Evolutionary conservation across 139 green algal genomes (phyloP).

Genomic region (Pseudopediastrum boryanum): DNA sequence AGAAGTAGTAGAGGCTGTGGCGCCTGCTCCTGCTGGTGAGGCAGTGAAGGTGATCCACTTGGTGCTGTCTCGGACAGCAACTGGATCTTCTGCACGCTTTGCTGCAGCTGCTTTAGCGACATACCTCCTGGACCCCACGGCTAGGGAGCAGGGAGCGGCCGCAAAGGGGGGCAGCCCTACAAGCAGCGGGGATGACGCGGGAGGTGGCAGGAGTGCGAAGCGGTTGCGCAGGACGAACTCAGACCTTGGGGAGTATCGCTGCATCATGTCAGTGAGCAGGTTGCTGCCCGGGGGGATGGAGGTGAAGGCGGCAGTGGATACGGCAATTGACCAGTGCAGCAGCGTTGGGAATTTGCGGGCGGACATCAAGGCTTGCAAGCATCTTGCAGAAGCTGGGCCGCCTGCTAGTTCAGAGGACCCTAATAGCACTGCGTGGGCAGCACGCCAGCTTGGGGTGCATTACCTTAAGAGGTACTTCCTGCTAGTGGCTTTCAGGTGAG

Average conservation of each 20-base stretch:
- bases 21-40: neutral
- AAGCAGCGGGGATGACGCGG: constrained; percentile 6
- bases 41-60: constrained; percentile 60
- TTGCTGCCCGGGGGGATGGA: constrained; percentile 76
- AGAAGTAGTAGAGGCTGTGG: neutral
- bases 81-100: constrained; percentile 73
- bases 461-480: constrained; percentile 94
- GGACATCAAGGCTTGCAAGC: constrained; percentile 70
- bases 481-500: constrained; percentile 77
- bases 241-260: constrained; percentile 77
- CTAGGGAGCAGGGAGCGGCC: constrained; percentile 19
- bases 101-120: constrained; percentile 52
- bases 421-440: constrained; percentile 47
- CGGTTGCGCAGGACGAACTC: constrained; percentile 19
- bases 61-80: constrained; percentile 75
- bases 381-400: constrained; percentile 19
- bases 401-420: constrained; percentile 5
- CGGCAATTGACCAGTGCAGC: constrained; percentile 65
- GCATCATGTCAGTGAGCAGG: constrained; percentile 62
- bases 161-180: neutral
- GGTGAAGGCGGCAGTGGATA: constrained; percentile 80
- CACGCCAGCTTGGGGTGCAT: constrained; percentile 84
- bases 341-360: constrained; percentile 67
- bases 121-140: constrained; percentile 42
- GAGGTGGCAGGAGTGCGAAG: neutral